A percentile compares a stretch with the other conserved stretches of the same genome.
Evolutionary conservation across 2,329 filamentous ascomycete genomes (phyloP).

Genomic region (Scleromitrula shiraiana): DNA sequence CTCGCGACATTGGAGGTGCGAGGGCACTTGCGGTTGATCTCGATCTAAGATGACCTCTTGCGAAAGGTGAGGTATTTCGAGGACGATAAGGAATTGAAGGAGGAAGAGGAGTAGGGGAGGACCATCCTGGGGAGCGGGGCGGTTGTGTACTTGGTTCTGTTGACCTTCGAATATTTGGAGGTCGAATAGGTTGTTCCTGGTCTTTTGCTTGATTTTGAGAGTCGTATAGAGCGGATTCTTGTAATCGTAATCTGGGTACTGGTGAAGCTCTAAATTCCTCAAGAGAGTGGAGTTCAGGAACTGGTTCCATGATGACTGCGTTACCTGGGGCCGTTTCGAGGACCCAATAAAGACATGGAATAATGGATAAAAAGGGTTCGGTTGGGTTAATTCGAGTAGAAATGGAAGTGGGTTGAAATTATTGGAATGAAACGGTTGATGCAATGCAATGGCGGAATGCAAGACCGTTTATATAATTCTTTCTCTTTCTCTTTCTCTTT

Average conservation of each 20-base stretch:
- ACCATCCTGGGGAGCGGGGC: constrained; percentile 37
- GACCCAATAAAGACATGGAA: constrained; percentile 7
- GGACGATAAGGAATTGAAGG: constrained; percentile 49
- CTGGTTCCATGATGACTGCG: constrained; percentile 49
- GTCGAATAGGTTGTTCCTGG: constrained; percentile 33
- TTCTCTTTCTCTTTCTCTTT: no score
- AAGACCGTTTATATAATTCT: no score
- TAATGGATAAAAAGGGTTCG: no score
- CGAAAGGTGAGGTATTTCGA: constrained; percentile 53
- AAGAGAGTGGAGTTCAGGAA: constrained; percentile 61
- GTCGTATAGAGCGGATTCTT: constrained; percentile 21
- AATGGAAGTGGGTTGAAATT: no score
- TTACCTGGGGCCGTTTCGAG: constrained; percentile 12
- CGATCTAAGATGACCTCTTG: constrained; percentile 48
- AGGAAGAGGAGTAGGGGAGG: constrained; percentile 23
- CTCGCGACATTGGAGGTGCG: constrained; percentile 50
- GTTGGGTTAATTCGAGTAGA: constrained; percentile 7
- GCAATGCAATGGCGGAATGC: no score
- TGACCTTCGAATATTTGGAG: constrained; percentile 46
- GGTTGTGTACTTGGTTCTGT: constrained; percentile 50
- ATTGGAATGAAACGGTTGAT: no score
- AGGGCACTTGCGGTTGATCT: constrained; percentile 48
- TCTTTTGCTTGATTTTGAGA: constrained; percentile 11
- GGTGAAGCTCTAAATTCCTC: constrained; percentile 56
- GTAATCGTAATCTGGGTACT: constrained; percentile 44